phyloP scores from a whole-genome alignment of 2,329 filamentous ascomycete genomes.

The Colletotrichum navitas region DNA sequence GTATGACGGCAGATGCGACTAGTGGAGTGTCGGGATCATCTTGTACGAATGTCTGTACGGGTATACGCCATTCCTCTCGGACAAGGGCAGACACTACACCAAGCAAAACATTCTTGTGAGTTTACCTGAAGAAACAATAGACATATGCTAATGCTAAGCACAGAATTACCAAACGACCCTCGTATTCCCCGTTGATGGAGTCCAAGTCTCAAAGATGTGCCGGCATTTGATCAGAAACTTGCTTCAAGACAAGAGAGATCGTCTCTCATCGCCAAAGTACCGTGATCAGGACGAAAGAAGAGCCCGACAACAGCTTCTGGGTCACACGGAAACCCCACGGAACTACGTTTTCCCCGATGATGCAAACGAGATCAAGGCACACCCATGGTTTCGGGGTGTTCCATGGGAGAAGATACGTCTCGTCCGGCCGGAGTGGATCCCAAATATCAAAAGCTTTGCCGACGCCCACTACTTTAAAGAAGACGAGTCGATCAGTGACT shows the following conservation, averaged over 20 bases:
- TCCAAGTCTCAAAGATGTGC: slow-evolving; percentile 76
- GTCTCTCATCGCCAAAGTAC: slow-evolving; percentile 73
- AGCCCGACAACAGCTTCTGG: slow-evolving; percentile 41
- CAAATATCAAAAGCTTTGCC: slow-evolving; percentile 74
- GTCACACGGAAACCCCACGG: slow-evolving; percentile 34
- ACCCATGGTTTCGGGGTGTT: slow-evolving; percentile 86
- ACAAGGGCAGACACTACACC: slow-evolving; percentile 82
- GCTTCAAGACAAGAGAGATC: slow-evolving; percentile 79
- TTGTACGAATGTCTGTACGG: slow-evolving; percentile 95
- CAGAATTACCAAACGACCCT: slow-evolving; percentile 79
- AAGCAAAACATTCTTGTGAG: slow-evolving; percentile 86
- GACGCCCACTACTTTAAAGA: slow-evolving; percentile 94
- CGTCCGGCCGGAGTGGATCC: slow-evolving; percentile 82
- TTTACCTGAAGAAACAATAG: slow-evolving; percentile 24
- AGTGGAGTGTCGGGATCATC: slow-evolving; percentile 96
- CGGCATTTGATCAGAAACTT: slow-evolving; percentile 81
- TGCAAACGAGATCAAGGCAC: slow-evolving; percentile 88
- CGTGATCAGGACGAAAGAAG: slow-evolving; percentile 26
- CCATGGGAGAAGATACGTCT: slow-evolving; percentile 82
- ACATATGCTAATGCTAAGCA: not conserved
- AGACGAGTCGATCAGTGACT: slow-evolving; percentile 77
- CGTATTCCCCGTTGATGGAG: slow-evolving; percentile 73
- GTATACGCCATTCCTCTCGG: slow-evolving; percentile 87
- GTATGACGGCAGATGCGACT: slow-evolving; percentile 96
- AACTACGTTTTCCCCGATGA: slow-evolving; percentile 85